Evolutionary conservation across 1,284 basidiomycete genomes (phyloP), one percentile per base, ranked within the genome.

Genomic region (Tranzscheliella williamsii): DNA sequence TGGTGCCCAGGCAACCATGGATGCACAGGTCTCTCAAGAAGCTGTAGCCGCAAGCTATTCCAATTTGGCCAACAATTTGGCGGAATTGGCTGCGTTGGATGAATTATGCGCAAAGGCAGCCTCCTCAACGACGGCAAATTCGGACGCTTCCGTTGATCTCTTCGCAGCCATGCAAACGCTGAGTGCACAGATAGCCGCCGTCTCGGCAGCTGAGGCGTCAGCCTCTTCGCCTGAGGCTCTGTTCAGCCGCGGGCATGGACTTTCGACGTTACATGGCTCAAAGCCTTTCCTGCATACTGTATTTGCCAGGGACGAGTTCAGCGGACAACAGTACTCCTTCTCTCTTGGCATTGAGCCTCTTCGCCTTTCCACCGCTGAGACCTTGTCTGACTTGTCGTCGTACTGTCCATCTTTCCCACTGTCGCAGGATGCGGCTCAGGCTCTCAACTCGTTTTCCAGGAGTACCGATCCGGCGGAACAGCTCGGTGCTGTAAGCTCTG

Each of bases 121-220:
- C 36, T 34, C 37, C 20, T 33, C 40, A 3, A 6, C 47, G 7
- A 4, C 16, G 26, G 43, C 12, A n/a, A 42, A 49, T n/a, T 38
- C 44, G n/a, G 2, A 38, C 3, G 38, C 12, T 9, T 21, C 35
- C 20, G 21, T 35, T 0, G 55, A 64, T 32, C 43, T 64, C 24
- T 64, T 64, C 20, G 61, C 41, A 13, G 51, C 55, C 5, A 52
- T 58, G 55, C 61, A 64, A 26, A 45, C 43, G 23, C 41, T 64
- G 13, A 38, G 47, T 27, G 7, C 47, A 1, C 46, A 43, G 12
- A 42, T 24, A 5, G 18, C 39, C 16, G 36, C 38, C 2, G 32
- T 58, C 1, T 35, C 9, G 47, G 46, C 50, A n/a, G 55, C 55
- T 4, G 61, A 64, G 18, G 24, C 47, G 16, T 43, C 40, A 4